Evolutionary conservation across 2,329 filamentous ascomycete genomes (phyloP), one percentile per base, ranked within the genome.

Genomic region (Scleromitrula shiraiana): DNA sequence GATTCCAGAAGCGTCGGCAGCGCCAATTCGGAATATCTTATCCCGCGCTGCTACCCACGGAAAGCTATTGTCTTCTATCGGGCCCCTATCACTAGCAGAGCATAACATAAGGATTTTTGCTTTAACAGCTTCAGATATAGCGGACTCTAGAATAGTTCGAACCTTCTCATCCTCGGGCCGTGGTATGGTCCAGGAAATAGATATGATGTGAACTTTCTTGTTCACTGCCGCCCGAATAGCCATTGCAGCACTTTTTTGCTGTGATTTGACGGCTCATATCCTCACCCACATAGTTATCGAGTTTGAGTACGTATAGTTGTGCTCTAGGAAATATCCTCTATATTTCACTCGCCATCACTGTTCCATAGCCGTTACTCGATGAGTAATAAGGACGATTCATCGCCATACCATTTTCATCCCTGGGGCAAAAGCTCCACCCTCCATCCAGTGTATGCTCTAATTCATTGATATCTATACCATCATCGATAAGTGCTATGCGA

Each of bases 401-500:
- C n/a, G n/a, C n/a, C n/a, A n/a, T 22, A 2, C 10, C 38, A 33
- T 51, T 27, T 41, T 41, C 17, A 5, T 48, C 40, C 26, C 52
- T 59, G 30, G 66, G 67, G 2, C 56, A 32, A 32, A 32, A 32
- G 29, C 29, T 32, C 3, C 15, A 6, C 15, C 29, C 29, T 32
- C 29, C 29, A 12, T 14, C 15, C 14, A 14, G 29, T n/a, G 2
- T 32, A 32, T 32, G 10, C 29, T 6, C 15, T 14, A 32, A n/a
- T 14, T n/a, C 15, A 10, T 53, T 55, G 2, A 60, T 53, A 38
- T 68, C 63, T 0, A 69, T 60, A 3, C 67, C 67, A 29, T 70
- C 66, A 43, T 70, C 67, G 29, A 69, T 68, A 3, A 70, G 54
- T 2, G 66, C 68, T 7, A 69, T 54, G 15, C 57, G 61, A 27